Conservation (phyloP, 2,329 filamentous ascomycete species). For the Fusarium algeriense region DNA sequence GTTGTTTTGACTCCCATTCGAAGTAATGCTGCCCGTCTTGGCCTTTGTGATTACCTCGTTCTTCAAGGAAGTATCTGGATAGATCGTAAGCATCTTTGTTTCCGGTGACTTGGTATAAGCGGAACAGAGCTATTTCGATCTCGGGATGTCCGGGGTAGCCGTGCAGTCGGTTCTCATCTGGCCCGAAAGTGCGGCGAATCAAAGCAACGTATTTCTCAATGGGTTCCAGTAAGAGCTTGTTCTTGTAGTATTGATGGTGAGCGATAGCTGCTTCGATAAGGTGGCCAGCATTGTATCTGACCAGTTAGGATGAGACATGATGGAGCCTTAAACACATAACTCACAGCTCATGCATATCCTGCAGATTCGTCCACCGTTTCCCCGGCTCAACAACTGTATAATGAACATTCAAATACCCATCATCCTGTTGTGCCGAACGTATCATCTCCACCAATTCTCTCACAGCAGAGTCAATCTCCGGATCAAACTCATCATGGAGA, state of each 20-base stretch:
- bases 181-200: constrained; percentile 64
- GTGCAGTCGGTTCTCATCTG: constrained; percentile 61
- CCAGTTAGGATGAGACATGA: background rate
- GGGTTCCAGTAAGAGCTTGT: constrained; percentile 59
- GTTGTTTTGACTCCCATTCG: constrained; percentile 62
- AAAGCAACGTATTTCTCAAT: constrained; percentile 57
- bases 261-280: constrained; percentile 71
- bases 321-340: constrained; percentile 21
- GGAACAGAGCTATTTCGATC: constrained; percentile 63
- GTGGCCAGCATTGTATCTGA: constrained; percentile 69
- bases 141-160: constrained; percentile 67
- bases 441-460: constrained; percentile 69
- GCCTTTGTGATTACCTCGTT: constrained; percentile 67
- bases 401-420: constrained; percentile 74
- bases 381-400: constrained; percentile 69
- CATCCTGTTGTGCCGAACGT: constrained; percentile 65
- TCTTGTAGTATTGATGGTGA: constrained; percentile 64
- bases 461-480: constrained; percentile 27
- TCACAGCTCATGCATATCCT: constrained; percentile 72
- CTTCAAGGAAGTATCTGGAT: constrained; percentile 68
- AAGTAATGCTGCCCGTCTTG: constrained; percentile 66
- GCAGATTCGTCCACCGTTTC: constrained; percentile 69
- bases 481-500: constrained; percentile 15
- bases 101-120: constrained; percentile 53
- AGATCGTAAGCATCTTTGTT: constrained; percentile 57